Percentiles rank a stretch among this genome's conserved stretches.
These are phyloP conservation scores for Ceratocystis huliohia DNA, from an alignment of 2,329 filamentous ascomycete species.

Conservation along the genomic window DNA sequence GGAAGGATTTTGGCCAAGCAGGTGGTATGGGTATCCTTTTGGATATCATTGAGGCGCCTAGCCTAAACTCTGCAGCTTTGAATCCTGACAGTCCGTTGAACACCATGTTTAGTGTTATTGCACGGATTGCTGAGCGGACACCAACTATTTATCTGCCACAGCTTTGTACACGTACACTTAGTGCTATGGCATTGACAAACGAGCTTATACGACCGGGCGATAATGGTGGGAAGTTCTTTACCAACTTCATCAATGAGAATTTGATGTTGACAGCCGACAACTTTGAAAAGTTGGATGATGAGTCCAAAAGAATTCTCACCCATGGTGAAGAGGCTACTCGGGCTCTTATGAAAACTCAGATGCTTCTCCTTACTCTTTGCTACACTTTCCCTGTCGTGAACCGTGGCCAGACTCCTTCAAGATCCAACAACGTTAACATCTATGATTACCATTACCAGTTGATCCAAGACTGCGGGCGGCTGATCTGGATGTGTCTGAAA, in stretches of 20 bases:
- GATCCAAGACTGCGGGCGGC: constrained; percentile 59
- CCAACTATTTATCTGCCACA: constrained; percentile 72
- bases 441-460: constrained; percentile 72
- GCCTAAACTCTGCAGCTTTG: constrained; percentile 57
- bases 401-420: constrained; percentile 7
- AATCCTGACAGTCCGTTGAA: constrained; percentile 24
- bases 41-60: constrained; percentile 70
- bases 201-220: constrained; percentile 45
- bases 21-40: constrained; percentile 75
- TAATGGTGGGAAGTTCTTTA: constrained; percentile 55
- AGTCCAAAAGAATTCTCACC: constrained; percentile 33
- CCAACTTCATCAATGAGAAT: constrained; percentile 45
- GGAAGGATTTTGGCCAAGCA: constrained; percentile 58
- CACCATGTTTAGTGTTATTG: constrained; percentile 16
- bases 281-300: constrained; percentile 29
- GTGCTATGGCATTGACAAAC: constrained; percentile 53
- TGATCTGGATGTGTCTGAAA: constrained; percentile 69
- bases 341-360: constrained; percentile 63
- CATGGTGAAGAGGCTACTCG: constrained; percentile 69
- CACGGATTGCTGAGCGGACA: constrained; percentile 58
- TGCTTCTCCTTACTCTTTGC: constrained; percentile 40
- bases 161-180: constrained; percentile 60
- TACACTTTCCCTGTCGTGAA: constrained; percentile 16
- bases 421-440: constrained; percentile 63
- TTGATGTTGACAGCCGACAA: constrained; percentile 26